Evolutionary conservation across 2,329 filamentous ascomycete genomes (phyloP), one percentile per base, ranked within the genome.

Genomic region (Lecanicillium sp.): DNA sequence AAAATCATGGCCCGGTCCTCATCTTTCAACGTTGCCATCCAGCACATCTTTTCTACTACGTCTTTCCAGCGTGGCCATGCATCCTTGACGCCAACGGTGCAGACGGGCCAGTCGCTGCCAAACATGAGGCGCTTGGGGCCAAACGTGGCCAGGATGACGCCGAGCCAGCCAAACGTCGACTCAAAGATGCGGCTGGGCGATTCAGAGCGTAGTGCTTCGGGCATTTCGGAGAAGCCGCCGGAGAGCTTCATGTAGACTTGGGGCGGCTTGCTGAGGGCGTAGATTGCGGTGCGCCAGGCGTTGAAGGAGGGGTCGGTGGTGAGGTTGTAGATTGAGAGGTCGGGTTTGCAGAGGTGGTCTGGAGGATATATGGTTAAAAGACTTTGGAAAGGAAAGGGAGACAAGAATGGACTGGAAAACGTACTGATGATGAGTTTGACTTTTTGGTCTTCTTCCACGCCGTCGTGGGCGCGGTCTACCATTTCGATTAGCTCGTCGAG

Each of bases 321-420:
- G 45, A 60, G 49, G 56, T 73, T 80, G 63, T 71, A 67, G 50
- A 84, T 69, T 22, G 70, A 70, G 19, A 94, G 67, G 57, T 90
- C 79, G 2, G 88, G 88, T 63, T 95, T 95, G 72, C 86, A 89
- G 49, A 95, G 73, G 62, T 95, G 88, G 59, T 95, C 85, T 89
- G 46, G 11, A 12, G 5, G 35, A 22, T 33, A 33, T 35, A 28
- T 27, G 11, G 44, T 25, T 18, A 41, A 15, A 27, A n/a, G n/a
- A n/a, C n/a, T n/a, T n/a, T 1, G 18, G 38, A 18, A 6, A 38
- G 40, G 20, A 12, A 9, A 15, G 12, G 9, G 6, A 18, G 13
- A n/a, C n/a, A n/a, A n/a, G n/a, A n/a, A n/a, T n/a, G 15, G 28
- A 30, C 18, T 16, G n/a, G n/a, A n/a, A 14, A n/a, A 68, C 74